Conservation (phyloP, 164 flowering plant genomes). For the Echeveria elegans region DNA sequence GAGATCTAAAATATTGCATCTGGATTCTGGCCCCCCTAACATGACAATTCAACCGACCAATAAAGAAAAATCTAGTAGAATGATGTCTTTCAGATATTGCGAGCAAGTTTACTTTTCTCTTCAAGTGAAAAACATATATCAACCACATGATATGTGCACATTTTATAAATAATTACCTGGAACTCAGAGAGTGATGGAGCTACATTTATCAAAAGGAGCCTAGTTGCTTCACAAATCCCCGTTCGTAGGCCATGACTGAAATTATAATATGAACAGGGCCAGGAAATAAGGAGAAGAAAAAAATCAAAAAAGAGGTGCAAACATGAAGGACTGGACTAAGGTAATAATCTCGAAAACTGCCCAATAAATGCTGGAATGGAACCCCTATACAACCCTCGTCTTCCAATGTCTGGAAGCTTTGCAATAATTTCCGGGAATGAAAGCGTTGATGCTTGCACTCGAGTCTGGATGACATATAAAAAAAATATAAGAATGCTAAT, state of each 20-base stretch:
- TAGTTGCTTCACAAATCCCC: constrained; percentile 95
- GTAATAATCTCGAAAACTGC: constrained; percentile 78
- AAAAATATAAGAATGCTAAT: not conserved
- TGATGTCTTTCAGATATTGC: not conserved
- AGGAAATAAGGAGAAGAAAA: not conserved
- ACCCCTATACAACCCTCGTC: constrained; percentile 77
- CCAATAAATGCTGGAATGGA: constrained; percentile 93
- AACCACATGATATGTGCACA: not conserved
- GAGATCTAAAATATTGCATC: not conserved
- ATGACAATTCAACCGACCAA: not conserved
- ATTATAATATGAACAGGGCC: constrained; percentile 11
- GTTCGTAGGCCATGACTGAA: constrained; percentile 95
- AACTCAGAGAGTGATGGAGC: constrained; percentile 82
- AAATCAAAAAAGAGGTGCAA: constrained; percentile 5
- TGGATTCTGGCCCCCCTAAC: not conserved
- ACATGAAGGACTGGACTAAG: constrained; percentile 4
- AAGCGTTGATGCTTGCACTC: constrained; percentile 89
- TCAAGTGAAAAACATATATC: not conserved
- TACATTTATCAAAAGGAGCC: constrained; percentile 64
- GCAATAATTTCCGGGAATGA: constrained; percentile 77
- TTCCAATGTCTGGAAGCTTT: constrained; percentile 84
- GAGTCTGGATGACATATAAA: constrained; percentile 45
- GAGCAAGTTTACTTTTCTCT: not conserved
- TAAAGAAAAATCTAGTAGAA: not conserved
- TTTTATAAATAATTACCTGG: constrained; percentile 44